These are phyloP conservation scores for Ligustrum vulgare DNA, from an alignment of 257 asterid species.

Conservation along the genomic window DNA sequence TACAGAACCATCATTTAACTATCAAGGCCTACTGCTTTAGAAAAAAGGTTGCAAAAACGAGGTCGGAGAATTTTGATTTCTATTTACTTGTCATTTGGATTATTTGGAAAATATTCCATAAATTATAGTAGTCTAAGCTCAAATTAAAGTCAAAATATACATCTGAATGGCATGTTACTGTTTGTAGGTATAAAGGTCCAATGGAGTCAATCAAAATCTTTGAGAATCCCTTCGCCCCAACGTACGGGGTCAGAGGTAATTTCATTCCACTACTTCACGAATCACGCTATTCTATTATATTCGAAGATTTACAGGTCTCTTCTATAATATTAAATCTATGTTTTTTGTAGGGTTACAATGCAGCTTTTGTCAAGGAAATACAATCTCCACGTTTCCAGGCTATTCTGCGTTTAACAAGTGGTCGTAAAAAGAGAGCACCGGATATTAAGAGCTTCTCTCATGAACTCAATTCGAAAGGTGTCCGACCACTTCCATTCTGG, in stretches of 20 bases:
- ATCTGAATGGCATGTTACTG: constrained; percentile 20
- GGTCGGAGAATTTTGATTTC: background rate
- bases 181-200: constrained; percentile 62
- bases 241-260: constrained; percentile 66
- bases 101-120: constrained; percentile 1
- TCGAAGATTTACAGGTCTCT: constrained; percentile 8
- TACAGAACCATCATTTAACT: background rate
- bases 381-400: constrained; percentile 98
- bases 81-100: background rate
- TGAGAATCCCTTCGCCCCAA: constrained; percentile 50
- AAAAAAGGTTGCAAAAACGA: background rate
- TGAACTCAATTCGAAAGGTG: constrained; percentile 94
- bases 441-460: constrained; percentile 95
- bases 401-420: constrained; percentile 80
- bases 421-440: constrained; percentile 58
- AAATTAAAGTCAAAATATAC: constrained; percentile 1
- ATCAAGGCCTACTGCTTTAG: background rate
- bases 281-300: background rate
- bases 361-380: constrained; percentile 80
- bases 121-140: background rate
- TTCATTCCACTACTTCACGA: constrained; percentile 4
- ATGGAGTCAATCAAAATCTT: constrained; percentile 69
- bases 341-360: constrained; percentile 67
- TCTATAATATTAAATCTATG: constrained; percentile 18
- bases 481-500: constrained; percentile 91